Evolutionary conservation across 2,329 filamentous ascomycete species (phyloP).

Genomic region (Paraconiothyrium brasiliense): DNA sequence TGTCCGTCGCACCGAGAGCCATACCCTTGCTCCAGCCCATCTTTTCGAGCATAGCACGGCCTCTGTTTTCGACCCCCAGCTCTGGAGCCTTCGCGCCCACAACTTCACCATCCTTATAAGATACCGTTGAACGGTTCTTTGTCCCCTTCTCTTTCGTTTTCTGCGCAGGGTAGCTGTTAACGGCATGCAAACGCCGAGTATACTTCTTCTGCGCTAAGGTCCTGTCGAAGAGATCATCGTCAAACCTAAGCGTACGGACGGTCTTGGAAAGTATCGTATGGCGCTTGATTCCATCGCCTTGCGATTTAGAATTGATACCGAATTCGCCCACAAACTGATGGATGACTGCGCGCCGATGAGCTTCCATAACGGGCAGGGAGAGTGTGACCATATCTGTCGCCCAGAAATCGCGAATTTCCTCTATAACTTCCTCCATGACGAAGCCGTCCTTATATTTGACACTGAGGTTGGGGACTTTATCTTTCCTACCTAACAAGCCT

Average conservation of each 20-base stretch:
- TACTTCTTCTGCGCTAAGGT: conserved; percentile 59
- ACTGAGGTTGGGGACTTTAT: conserved; percentile 61
- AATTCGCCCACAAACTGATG: conserved; percentile 81
- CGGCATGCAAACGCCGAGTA: conserved; percentile 50
- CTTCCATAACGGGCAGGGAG: conserved; percentile 84
- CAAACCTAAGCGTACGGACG: conserved; percentile 68
- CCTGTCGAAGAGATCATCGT: conserved; percentile 62
- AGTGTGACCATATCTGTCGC: conserved; percentile 71
- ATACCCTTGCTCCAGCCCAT: conserved; percentile 96
- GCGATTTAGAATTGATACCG: conserved; percentile 84
- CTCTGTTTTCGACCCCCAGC: conserved; percentile 82
- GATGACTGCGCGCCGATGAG: conserved; percentile 76
- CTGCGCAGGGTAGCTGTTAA: conserved; percentile 17
- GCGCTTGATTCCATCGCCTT: conserved; percentile 75
- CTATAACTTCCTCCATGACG: conserved; percentile 72
- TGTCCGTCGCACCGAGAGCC: conserved; percentile 80
- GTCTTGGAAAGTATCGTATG: conserved; percentile 83
- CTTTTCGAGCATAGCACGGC: conserved; percentile 88
- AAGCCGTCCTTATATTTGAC: conserved; percentile 79
- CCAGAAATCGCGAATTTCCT: conserved; percentile 78
- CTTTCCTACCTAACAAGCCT: conserved; percentile 56
- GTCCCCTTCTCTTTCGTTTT: conserved; percentile 15
- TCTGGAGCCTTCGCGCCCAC: conserved; percentile 88
- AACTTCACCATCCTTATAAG: conserved; percentile 84
- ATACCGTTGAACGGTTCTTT: conserved; percentile 29